phyloP scores from a whole-genome alignment of 768 basidiomycete species.

The Wakefieldia striispora region DNA sequence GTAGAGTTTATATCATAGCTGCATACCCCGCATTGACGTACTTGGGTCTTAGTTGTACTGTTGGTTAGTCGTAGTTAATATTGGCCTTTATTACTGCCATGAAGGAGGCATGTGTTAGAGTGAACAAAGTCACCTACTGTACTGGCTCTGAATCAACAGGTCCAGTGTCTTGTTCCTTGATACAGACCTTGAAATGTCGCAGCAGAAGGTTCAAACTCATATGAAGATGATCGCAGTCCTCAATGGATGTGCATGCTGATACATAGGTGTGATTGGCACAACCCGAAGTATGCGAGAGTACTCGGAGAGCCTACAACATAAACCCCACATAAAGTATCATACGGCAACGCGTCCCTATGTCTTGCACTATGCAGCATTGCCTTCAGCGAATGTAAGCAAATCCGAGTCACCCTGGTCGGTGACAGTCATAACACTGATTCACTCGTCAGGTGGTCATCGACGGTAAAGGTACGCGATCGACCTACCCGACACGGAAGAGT shows the following conservation, averaged over 20 bases:
- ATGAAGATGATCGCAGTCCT: background rate
- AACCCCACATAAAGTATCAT: constrained; percentile 4
- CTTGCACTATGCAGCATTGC: constrained; percentile 52
- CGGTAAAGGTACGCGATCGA: constrained; percentile 3
- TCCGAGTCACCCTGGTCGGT: constrained; percentile 96
- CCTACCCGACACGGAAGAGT: constrained; percentile 96
- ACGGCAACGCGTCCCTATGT: background rate
- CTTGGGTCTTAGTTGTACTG: background rate
- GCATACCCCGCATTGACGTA: background rate
- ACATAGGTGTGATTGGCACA: constrained; percentile 1
- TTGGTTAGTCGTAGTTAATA: no score
- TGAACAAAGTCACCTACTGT: no score
- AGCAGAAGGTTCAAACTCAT: background rate
- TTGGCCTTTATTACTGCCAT: no score
- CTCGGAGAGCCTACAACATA: background rate
- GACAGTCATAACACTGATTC: constrained; percentile 90
- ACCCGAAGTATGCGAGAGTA: background rate
- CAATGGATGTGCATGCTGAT: background rate
- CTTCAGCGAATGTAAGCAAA: constrained; percentile 84
- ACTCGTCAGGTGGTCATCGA: constrained; percentile 5
- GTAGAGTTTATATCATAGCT: background rate
- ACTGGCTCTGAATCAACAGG: no score
- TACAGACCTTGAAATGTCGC: no score
- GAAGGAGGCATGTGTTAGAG: no score
- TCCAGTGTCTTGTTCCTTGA: no score